Conservation (phyloP, 768 basidiomycete genomes). For the Postia placenta region DNA sequence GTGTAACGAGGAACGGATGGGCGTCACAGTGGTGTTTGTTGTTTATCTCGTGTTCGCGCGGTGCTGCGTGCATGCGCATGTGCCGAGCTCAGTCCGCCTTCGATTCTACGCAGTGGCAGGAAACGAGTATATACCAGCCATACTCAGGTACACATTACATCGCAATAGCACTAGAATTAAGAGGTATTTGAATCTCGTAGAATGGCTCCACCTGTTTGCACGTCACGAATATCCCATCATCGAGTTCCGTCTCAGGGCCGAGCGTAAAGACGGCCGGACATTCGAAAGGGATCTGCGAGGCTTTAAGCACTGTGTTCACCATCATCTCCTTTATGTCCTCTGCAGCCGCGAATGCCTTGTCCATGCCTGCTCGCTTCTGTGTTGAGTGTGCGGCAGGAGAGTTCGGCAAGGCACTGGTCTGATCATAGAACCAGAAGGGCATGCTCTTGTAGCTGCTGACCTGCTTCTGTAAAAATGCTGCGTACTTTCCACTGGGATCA, state of each 20-base stretch:
- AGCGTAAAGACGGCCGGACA: slow-evolving; percentile 34
- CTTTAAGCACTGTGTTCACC: not conserved
- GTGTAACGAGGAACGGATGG: slow-evolving; percentile 16
- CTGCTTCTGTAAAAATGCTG: slow-evolving; percentile 32
- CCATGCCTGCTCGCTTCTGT: slow-evolving; percentile 13
- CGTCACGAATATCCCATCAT: slow-evolving; percentile 35
- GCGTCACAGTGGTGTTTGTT: slow-evolving; percentile 2
- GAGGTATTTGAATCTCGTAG: slow-evolving; percentile 19
- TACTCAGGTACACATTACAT: not conserved
- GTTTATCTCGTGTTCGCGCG: slow-evolving; percentile 6
- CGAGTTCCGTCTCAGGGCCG: slow-evolving; percentile 30
- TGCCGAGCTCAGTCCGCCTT: too few species aligned
- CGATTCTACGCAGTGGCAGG: too few species aligned
- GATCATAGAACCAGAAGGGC: slow-evolving; percentile 45
- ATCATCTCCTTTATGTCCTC: not conserved
- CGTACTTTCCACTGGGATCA: slow-evolving; percentile 46
- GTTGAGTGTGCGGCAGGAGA: slow-evolving; percentile 27
- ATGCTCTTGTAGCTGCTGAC: slow-evolving; percentile 27
- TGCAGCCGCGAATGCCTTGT: not conserved
- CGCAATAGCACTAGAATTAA: slow-evolving; percentile 1
- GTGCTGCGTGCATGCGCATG: not conserved
- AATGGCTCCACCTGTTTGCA: slow-evolving; percentile 38
- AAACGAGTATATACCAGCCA: not conserved
- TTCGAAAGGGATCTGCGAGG: slow-evolving; percentile 22
- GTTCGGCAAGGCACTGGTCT: slow-evolving; percentile 32